Conservation (phyloP, 2,329 filamentous ascomycete genomes). For the Cercospora citrullina region DNA sequence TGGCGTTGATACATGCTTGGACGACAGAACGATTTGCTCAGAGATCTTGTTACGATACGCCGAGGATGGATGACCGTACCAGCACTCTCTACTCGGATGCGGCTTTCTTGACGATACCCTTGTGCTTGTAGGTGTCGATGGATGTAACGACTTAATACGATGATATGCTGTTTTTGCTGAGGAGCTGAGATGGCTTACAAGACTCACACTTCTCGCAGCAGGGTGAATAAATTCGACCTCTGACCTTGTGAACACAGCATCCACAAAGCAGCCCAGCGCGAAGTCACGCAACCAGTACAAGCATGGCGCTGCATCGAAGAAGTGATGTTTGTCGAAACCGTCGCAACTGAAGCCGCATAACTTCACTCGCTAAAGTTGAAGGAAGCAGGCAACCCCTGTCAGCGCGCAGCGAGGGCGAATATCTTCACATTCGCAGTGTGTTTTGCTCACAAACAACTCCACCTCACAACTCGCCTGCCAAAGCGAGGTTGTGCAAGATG, state of each 20-base stretch:
- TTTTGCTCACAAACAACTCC: neutral
- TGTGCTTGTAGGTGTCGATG: slow-evolving; percentile 7
- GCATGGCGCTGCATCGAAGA: neutral
- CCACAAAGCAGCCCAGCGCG: neutral
- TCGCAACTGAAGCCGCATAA: neutral
- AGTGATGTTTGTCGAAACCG: neutral
- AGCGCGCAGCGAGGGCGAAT: neutral
- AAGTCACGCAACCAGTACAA: neutral
- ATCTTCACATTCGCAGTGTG: neutral
- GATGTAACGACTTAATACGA: slow-evolving; percentile 3
- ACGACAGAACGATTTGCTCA: neutral
- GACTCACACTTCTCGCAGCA: neutral
- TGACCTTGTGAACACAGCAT: neutral
- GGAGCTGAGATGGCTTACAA: neutral
- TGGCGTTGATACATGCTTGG: slow-evolving; percentile 4
- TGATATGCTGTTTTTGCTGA: neutral
- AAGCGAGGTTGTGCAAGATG: slow-evolving; percentile 7
- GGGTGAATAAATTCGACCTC: neutral
- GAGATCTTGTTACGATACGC: slow-evolving; percentile 3
- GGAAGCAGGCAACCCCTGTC: neutral
- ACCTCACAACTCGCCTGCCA: slow-evolving; percentile 7
- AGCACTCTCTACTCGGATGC: neutral
- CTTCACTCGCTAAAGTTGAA: neutral
- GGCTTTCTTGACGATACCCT: slow-evolving; percentile 13
- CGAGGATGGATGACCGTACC: neutral